Conservation (phyloP, 768 basidiomycete species). For the Hypholoma fasciculare region DNA sequence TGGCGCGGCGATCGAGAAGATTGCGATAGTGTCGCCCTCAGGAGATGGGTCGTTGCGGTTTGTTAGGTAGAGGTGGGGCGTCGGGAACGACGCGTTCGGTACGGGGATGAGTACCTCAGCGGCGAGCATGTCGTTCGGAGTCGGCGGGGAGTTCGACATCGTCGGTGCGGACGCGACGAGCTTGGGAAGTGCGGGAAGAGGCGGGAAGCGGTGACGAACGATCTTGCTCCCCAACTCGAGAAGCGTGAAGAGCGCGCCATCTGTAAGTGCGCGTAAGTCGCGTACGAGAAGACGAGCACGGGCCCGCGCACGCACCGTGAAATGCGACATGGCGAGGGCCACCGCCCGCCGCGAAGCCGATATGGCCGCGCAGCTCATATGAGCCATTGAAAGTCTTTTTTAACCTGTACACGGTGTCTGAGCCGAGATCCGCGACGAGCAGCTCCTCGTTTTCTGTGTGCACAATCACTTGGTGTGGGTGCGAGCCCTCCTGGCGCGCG, state of each 20-base stretch:
- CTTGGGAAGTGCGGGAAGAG: slow-evolving; percentile 38
- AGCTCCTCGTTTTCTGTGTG: slow-evolving; percentile 54
- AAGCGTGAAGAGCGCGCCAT: slow-evolving; percentile 62
- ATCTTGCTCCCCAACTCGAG: slow-evolving; percentile 66
- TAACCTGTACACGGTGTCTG: slow-evolving; percentile 65
- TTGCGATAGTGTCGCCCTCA: slow-evolving; percentile 71
- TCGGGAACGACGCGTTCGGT: slow-evolving; percentile 50
- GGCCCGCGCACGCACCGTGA: slow-evolving; percentile 44
- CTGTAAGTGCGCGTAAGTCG: slow-evolving; percentile 31
- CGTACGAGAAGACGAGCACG: not conserved
- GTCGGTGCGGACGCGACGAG: slow-evolving; percentile 48
- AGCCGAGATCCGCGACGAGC: slow-evolving; percentile 75
- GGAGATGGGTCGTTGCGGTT: slow-evolving; percentile 74
- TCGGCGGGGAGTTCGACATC: slow-evolving; percentile 43
- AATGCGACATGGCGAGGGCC: slow-evolving; percentile 74
- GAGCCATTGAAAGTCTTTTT: slow-evolving; percentile 39
- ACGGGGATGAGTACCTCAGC: slow-evolving; percentile 68
- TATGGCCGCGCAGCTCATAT: slow-evolving; percentile 50
- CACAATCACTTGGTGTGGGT: slow-evolving; percentile 73
- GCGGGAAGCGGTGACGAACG: slow-evolving; percentile 52
- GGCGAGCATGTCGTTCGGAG: slow-evolving; percentile 54
- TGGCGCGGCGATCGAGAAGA: slow-evolving; percentile 56
- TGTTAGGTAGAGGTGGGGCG: slow-evolving; percentile 66
- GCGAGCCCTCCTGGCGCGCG: slow-evolving; percentile 68
- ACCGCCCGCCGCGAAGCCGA: slow-evolving; percentile 53